Base-by-base conservation (phyloP, 345 rosid genomes). In the Raphanus sativus region DNA sequence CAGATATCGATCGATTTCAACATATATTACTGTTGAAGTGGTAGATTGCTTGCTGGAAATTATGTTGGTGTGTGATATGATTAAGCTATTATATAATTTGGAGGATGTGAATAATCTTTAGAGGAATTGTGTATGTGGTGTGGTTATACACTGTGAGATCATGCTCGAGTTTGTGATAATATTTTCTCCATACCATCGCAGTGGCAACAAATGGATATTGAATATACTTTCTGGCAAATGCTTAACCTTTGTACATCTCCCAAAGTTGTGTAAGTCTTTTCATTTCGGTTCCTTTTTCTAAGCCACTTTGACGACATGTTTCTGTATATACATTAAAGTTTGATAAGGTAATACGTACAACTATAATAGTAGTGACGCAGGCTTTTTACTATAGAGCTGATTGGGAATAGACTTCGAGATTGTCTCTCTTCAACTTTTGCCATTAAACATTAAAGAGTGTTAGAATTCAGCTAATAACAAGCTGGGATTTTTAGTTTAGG, bases 121-220 rank as follows among this genome's bases (percentile, higher is more conserved):
- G 21, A 21, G 21, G 21, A 21, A 21, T 21, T 21, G 21, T 21
- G 21, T 21, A 21, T 21, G 21, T 21, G 21, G 21, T 21, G 21
- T 21, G 21, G 21, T 21, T 21, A 21, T 21, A 21, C 21, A 21
- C 21, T 21, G 21, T 21, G 30, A 28, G 0, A 28, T 28, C 4
- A 28, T 28, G 30, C 4, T 28, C 4, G 56, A 73, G n/a, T 54
- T 71, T 79, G 40, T 67, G 36, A 77, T 64, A 8, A 54, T 61
- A 15, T 56, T 62, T 76, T 70, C 65, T 70, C 67, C 65, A 40
- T 72, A 69, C 67, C 65, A 40, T 72, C 89, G 75, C 77, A 95
- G 99, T 95, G 99, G 99, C 98, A 89, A 80, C 99, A 95, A 93
- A 96, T 96, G 99, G 99, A 96, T 83, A 82, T 96, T 73, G 99